Evolutionary conservation across 805 yeast species (phyloP).

Genomic region (Vanderwaltozyma yarrowii): DNA sequence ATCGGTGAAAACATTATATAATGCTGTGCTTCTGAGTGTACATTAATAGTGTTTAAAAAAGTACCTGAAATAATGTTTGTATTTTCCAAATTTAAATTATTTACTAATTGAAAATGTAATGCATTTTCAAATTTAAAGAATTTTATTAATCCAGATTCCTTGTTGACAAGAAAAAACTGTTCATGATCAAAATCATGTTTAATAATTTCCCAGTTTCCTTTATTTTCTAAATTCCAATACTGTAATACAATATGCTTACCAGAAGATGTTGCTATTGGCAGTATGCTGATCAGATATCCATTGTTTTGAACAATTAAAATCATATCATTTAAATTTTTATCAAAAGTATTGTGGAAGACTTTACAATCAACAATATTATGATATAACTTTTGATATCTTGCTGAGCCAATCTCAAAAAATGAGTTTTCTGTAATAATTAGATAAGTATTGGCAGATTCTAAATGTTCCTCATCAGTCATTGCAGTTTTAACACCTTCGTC

Average conservation of each 20-base stretch:
- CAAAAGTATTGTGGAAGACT: conserved; percentile 4
- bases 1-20: conserved; percentile 15
- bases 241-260: conserved; percentile 9
- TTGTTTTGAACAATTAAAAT: conserved; percentile 9
- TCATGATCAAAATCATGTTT: conserved; percentile 4
- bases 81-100: conserved; percentile 15
- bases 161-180: conserved; percentile 12
- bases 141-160: conserved; percentile 10
- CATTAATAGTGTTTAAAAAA: conserved; percentile 10
- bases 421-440: conserved; percentile 10
- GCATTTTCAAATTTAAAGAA: conserved; percentile 13
- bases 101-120: conserved; percentile 13
- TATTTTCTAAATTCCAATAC: conserved; percentile 13
- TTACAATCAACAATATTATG: conserved; percentile 15
- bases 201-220: conserved; percentile 13
- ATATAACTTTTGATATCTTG: conserved; percentile 4
- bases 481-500: background rate
- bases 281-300: conserved; percentile 12
- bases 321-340: conserved; percentile 3
- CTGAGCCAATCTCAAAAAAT: conserved; percentile 9
- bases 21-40: conserved; percentile 4
- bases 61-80: conserved; percentile 9
- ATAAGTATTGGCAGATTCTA: conserved; percentile 1
- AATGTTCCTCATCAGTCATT: background rate
- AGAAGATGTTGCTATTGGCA: conserved; percentile 5